Conservation (phyloP, 176 grass and related monocot genomes). For the Raddia distichophylla region DNA sequence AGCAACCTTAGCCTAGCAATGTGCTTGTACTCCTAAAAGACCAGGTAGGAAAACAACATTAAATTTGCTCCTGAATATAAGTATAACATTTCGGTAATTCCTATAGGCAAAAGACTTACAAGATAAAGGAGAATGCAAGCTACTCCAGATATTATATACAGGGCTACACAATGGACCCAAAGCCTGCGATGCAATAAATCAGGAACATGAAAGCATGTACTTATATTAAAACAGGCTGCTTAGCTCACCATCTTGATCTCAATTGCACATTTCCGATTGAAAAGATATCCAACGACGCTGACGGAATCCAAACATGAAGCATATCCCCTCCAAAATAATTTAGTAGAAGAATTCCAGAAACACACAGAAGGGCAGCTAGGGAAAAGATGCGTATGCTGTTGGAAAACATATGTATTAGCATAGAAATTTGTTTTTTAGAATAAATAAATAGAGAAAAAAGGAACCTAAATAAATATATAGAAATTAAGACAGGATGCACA, state of each 20-base stretch:
- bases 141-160: slow-evolving; percentile 81
- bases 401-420: slow-evolving; percentile 32
- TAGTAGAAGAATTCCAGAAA: slow-evolving; percentile 77
- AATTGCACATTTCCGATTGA: slow-evolving; percentile 71
- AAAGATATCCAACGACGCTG: slow-evolving; percentile 75
- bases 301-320: slow-evolving; percentile 54
- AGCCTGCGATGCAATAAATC: slow-evolving; percentile 67
- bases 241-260: slow-evolving; percentile 72
- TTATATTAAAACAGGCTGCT: neutral
- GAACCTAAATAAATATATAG: neutral
- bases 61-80: neutral
- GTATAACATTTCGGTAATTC: neutral
- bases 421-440: neutral
- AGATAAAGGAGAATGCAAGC: slow-evolving; percentile 90
- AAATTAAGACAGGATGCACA: neutral
- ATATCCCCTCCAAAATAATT: slow-evolving; percentile 88
- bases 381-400: slow-evolving; percentile 91
- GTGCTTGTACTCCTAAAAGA: slow-evolving; percentile 74
- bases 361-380: slow-evolving; percentile 76
- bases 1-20: slow-evolving; percentile 73
- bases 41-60: neutral
- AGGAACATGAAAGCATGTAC: neutral
- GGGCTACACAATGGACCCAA: slow-evolving; percentile 86
- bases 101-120: slow-evolving; percentile 56
- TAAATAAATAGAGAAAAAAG: neutral